Percentiles rank a stretch among this genome's conserved stretches.
These are phyloP conservation scores for Ensete ventricosum DNA, from an alignment of 176 grass and related monocot species.

Conservation along the genomic window DNA sequence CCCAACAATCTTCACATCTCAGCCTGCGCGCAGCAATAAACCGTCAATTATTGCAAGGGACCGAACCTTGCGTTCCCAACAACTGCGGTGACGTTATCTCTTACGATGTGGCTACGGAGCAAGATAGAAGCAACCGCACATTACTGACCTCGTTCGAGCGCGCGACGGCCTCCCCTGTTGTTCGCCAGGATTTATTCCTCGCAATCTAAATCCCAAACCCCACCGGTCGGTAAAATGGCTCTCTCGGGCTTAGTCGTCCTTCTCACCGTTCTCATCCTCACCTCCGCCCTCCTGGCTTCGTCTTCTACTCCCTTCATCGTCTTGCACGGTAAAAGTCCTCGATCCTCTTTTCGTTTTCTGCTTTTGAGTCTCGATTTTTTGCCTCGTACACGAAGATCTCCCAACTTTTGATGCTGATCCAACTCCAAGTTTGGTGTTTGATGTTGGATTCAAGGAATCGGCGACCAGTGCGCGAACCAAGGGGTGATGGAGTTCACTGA, in stretches of 20 bases:
- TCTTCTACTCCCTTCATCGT: slow-evolving; percentile 54
- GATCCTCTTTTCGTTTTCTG: not conserved
- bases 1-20: too few species aligned
- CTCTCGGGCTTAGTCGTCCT: not conserved
- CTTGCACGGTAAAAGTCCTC: slow-evolving; percentile 49
- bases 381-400: not conserved
- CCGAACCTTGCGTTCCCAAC: too few species aligned
- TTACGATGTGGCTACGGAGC: too few species aligned
- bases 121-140: too few species aligned
- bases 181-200: not conserved
- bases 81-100: too few species aligned
- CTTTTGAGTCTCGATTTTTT: not conserved
- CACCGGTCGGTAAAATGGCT: too few species aligned
- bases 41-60: too few species aligned
- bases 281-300: not conserved
- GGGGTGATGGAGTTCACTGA: slow-evolving; percentile 71
- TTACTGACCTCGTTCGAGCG: too few species aligned
- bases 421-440: not conserved
- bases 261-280: not conserved
- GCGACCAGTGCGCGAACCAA: slow-evolving; percentile 75
- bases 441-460: slow-evolving; percentile 37
- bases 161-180: not conserved
- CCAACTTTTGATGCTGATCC: not conserved
- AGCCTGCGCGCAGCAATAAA: too few species aligned
- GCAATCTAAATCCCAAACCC: not conserved